Percentiles rank a stretch among this genome's conserved stretches.
phyloP scores from a whole-genome alignment of 371 early-diverging fungal genomes.

The Mortierella sp. region DNA sequence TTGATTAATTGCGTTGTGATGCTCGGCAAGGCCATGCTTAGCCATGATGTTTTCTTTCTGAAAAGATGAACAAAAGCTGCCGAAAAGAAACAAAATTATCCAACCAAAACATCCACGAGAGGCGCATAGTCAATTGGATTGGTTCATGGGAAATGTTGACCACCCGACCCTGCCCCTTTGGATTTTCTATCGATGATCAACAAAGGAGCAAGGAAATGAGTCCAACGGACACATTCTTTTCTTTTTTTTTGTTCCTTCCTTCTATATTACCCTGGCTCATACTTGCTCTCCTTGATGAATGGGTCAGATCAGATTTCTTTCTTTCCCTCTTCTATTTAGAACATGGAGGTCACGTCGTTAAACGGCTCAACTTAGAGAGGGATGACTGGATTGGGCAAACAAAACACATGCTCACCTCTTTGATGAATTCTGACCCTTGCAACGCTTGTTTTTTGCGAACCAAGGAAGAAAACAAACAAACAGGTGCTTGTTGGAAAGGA shows the following conservation, averaged over 20 bases:
- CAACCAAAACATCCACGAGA: background rate
- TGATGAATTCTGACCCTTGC: background rate
- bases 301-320: background rate
- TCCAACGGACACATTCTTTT: background rate
- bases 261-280: background rate
- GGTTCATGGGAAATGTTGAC: constrained; percentile 3
- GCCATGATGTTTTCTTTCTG: background rate
- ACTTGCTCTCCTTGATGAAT: background rate
- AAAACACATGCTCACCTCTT: background rate
- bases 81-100: background rate
- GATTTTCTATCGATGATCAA: background rate
- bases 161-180: background rate
- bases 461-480: background rate
- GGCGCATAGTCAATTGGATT: background rate
- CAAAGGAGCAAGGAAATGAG: background rate
- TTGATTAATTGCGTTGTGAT: background rate
- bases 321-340: background rate
- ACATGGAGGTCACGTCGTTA: background rate
- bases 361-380: background rate
- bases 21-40: background rate
- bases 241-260: background rate
- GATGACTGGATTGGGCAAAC: constrained; percentile 3
- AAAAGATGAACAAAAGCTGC: background rate
- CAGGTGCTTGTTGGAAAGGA: constrained; percentile 4
- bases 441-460: background rate